Evolutionary conservation across 1,284 basidiomycete species (phyloP).

Genomic region (Ceratobasidium sp.): DNA sequence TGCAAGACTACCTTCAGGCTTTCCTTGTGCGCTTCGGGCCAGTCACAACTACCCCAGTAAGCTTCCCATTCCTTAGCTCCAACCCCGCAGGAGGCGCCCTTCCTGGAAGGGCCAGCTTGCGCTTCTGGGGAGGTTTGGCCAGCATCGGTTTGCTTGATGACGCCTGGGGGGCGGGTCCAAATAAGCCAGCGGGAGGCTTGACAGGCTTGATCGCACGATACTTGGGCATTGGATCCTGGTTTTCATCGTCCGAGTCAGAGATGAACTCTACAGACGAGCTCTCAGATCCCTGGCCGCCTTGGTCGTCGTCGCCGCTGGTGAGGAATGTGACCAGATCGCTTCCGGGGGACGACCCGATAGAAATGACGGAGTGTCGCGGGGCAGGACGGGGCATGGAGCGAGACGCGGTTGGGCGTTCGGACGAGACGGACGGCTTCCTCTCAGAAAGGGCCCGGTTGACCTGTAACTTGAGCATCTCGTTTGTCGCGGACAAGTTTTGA

Average conservation of each 20-base stretch:
- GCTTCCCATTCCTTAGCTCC: conserved; percentile 35
- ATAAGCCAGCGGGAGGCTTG: conserved; percentile 15
- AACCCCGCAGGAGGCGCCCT: background rate
- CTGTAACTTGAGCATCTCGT: conserved; percentile 17
- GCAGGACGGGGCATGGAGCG: conserved; percentile 17
- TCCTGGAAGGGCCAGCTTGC: conserved; percentile 12
- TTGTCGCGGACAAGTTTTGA: background rate
- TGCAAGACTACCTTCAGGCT: background rate
- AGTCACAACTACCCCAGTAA: conserved; percentile 10
- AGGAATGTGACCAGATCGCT: conserved; percentile 5
- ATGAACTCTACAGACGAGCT: conserved; percentile 36
- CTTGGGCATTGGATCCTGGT: conserved; percentile 18
- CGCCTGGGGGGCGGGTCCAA: conserved; percentile 8
- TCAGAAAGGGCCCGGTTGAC: conserved; percentile 14
- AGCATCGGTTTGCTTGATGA: background rate
- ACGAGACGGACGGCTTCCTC: background rate
- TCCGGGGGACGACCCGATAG: conserved; percentile 22
- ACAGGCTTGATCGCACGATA: conserved; percentile 37
- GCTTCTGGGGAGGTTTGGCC: conserved; percentile 18
- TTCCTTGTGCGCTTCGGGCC: conserved; percentile 36
- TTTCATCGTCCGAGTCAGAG: conserved; percentile 23
- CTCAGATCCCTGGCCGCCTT: background rate
- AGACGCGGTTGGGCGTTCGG: background rate
- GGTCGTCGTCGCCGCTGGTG: conserved; percentile 9
- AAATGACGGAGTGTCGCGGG: conserved; percentile 15